A percentile compares a stretch with the other conserved stretches of the same genome.
These are phyloP conservation scores for Paraconiothyrium brasiliense DNA, from an alignment of 2,329 filamentous ascomycete genomes.

Conservation along the genomic window DNA sequence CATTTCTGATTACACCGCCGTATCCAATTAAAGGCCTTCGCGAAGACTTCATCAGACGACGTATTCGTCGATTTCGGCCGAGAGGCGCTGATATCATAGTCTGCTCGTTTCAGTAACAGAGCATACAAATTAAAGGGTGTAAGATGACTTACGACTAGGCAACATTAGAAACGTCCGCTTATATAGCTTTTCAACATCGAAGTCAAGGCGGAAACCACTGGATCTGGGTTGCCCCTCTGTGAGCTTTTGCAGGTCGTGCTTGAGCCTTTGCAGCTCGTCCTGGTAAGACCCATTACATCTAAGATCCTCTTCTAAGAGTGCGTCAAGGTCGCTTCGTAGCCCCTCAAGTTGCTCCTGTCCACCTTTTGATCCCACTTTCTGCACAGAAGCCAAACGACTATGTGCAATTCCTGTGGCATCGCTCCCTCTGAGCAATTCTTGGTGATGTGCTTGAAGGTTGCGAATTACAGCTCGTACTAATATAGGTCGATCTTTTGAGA, in stretches of 20 bases:
- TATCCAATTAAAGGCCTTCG: not conserved
- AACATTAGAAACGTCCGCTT: not conserved
- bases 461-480: conserved; percentile 18
- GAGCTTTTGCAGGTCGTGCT: not conserved
- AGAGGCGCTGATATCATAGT: not conserved
- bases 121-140: not conserved
- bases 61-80: conserved; percentile 6
- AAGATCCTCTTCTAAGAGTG: not conserved
- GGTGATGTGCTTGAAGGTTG: not conserved
- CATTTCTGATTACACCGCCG: not conserved
- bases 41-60: not conserved
- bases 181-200: not conserved
- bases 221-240: not conserved
- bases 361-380: not conserved
- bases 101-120: not conserved
- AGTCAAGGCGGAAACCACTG: not conserved
- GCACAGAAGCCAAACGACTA: not conserved
- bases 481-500: not conserved
- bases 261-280: not conserved
- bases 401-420: no score
- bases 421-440: not conserved
- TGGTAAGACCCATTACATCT: not conserved
- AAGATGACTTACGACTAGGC: not conserved
- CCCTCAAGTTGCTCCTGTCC: not conserved
- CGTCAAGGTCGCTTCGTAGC: not conserved